Base-by-base conservation (phyloP, 1,139 yeast species). In the Blastobotrys elegans region DNA sequence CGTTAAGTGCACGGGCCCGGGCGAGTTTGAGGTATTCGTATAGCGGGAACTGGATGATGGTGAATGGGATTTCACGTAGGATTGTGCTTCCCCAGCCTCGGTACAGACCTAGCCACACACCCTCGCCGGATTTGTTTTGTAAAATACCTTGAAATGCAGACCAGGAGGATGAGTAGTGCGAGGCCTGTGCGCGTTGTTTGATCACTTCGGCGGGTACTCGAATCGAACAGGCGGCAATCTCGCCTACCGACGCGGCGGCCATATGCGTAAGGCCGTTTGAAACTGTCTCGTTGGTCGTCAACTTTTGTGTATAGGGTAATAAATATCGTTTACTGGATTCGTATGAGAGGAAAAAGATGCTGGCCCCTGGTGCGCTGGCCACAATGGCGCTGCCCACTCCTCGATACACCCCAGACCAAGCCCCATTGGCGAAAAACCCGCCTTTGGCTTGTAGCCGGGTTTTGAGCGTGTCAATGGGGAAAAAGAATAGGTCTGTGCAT, bases 181-280 rank as follows among this genome's bases (percentile, higher is more conserved):
- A 67, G 0, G 97, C 84, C 64, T 92, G 99, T 0, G 97, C 86
- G 50, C 97, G 74, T 66, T 92, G 98, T 65, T 94, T 92, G 60
- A 92, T 80, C 31, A 92, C 96, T 62, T 92, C 99, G 0, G 96
- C 95, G 0, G 99, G 99, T 0, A 94, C 98, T 50, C 99, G 74
- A 1, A 92, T 94, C 48, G 84, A 67, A 62, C 99, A 92, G 0
- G 98, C 98, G 1, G 94, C 84, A 8, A 90, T 72, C 63, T 92
- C 99, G 44, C 98, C 98, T 27, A 81, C 63, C 1, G 95, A 83
- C 0, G 97, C 96, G 13, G 94, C 75, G 3, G 79, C 55, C 97
- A 92, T 90, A 62, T 92, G 97, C 0, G 76, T 71, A 1, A 72
- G 32, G 0, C 76, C 73, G 34, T 71, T 69, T 2, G 73, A 69